Base-by-base conservation (phyloP, 1,139 yeast species). In the Nakaseomyces kungkrabaensis region DNA sequence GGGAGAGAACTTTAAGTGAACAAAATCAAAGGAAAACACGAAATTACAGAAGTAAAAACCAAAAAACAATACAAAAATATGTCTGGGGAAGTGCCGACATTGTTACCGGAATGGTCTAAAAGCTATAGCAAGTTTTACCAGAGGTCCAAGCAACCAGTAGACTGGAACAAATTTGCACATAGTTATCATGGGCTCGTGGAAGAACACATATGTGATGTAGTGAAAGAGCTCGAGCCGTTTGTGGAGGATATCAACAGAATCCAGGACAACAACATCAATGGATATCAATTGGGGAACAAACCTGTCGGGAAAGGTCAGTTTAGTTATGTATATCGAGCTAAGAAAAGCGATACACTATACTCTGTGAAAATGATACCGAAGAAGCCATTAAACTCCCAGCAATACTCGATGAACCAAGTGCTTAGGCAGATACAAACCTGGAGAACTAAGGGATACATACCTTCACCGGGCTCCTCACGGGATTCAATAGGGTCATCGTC, bases 271-370 rank as follows among this genome's bases (percentile, higher is more conserved):
- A 26, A 8, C 5, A 29, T 41, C 8, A 41, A 41, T n/a, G 44
- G 44, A 2, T 41, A 41, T 13, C 34, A 27, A 29, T 8, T 41
- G 25, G 33, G 34, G n/a, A 4, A 24, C 9, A 41, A 41, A 24
- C 37, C 53, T 13, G 49, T 71, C 27, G 76, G 76, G 3, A 71
- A 62, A 51, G 76, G 76, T 13, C 73, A 73, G 11, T 72, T 67
- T 56, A 75, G 75, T 8, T 70, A 71, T 51, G 76, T 73, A 11
- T 72, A 70, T 54, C 58, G 58, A 48, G 64, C 62, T 4, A 43
- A 48, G 8, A 48, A 53, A 5, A 43, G 48, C 0, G 45, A 48
- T 6, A 48, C 45, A 3, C 22, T 56, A 0, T 60, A 59, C 2
- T 68, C 68, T 1, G 47, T 66, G 6, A 66, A 66, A 43, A 56